A percentile compares a stretch with the other conserved stretches of the same genome.
Conservation (phyloP, 2,329 filamentous ascomycete genomes). For the Diaporthe longicolla region DNA sequence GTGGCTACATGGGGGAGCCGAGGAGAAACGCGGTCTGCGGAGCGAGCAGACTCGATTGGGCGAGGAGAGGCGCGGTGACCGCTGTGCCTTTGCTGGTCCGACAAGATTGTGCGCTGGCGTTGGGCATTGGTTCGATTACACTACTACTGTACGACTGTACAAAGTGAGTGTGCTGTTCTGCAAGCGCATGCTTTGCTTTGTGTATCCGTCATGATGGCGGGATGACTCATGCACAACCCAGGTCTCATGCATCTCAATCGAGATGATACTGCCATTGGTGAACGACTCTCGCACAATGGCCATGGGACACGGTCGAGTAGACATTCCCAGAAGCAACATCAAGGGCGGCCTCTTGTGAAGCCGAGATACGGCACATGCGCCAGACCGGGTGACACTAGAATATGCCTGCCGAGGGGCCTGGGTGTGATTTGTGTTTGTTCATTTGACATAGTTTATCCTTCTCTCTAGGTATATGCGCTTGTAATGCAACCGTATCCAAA, state of each 20-base stretch:
- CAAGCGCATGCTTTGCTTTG: neutral
- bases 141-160: neutral
- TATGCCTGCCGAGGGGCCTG: neutral
- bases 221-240: slow-evolving; percentile 13
- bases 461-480: slow-evolving; percentile 27
- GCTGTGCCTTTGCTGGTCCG: no score
- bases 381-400: neutral
- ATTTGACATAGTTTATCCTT: neutral
- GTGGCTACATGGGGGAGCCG: neutral
- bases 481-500: neutral
- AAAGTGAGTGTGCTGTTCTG: no score
- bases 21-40: no score
- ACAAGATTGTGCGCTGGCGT: neutral
- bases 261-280: neutral
- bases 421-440: neutral
- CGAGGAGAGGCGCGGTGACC: neutral
- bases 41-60: no score
- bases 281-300: neutral
- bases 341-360: neutral
- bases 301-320: neutral
- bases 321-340: neutral
- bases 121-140: neutral
- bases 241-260: neutral
- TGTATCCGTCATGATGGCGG: slow-evolving; percentile 5
- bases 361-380: neutral